Base-by-base conservation (phyloP, 805 yeast genomes). In the Metschnikowia henanensis region DNA sequence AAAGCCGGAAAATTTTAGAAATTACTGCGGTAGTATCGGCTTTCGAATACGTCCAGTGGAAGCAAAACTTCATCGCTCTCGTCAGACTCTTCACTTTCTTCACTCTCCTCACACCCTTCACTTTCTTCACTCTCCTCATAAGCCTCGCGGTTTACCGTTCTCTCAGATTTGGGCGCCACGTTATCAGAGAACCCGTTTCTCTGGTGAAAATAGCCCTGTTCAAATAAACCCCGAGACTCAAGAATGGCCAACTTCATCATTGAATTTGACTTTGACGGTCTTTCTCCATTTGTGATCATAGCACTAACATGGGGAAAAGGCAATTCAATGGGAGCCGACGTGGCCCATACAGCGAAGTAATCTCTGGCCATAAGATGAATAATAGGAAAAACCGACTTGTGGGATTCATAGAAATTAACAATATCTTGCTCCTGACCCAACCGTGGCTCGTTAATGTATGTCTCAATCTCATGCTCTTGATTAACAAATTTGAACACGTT, bases 291-390 rank as follows among this genome's bases (percentile, higher is more conserved):
- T 33, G 36, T 19, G 13, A n/a, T 21, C 5, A 33, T 21, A 21
- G 19, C 18, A 20, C 28, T 10, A n/a, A 33, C 10, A 0, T 3
- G 28, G 5, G 28, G 5, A 12, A 22, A 20, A 13, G 21, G 28
- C 18, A 17, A 20, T 17, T 39, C 42, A 5, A 35, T 30, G 6
- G 30, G 37, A 2, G 42, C 30, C 5, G 42, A 39, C 36, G 31
- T 26, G 25, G 42, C 36, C 15, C 36, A 17, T 9, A 19, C 30
- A 22, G 42, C 42, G 17, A 39, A 32, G 18, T 18, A 25, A 18
- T 39, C 42, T 12, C 42, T 39, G 36, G 42, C 36, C 30, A 39
- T 39, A 18, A 21, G 36, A n/a, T 16, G 21, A 12, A 39, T 15
- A 0, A 37, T 25, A 6, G 42, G 42, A 26, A 17, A 39, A 22